Evolutionary conservation across 2,329 filamentous ascomycete genomes (phyloP), one percentile per base, ranked within the genome.

Genomic region (Tolypocladium pustulatum): DNA sequence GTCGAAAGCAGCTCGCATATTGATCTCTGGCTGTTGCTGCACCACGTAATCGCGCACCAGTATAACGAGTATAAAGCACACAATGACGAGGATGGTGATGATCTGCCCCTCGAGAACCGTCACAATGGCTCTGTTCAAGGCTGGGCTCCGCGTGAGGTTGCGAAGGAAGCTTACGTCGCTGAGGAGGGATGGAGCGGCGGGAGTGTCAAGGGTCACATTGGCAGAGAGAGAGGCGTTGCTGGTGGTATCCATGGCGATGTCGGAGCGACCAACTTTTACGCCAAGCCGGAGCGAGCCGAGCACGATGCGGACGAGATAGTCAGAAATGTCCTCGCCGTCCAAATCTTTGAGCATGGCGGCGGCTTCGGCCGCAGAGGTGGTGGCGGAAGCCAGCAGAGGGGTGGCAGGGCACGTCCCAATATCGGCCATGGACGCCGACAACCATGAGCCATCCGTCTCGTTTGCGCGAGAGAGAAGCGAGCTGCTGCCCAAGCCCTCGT

Each of bases 11-110:
- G 81, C 87, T 0, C 85, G 87, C 77, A 94, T 87, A 66, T 96
- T 95, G 65, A 94, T 88, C 63, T 92, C 87, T 6, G 93, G 94
- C 69, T 99, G 94, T 71, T 99, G 94, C 71, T 99, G 94, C 12
- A 99, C 91, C 56, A 99, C 94, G 82, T 96, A 99, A 75, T 99
- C 94, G 54, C 95, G 81, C 54, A 99, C 97, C 4, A 99, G 76
- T 65, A 99, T 99, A 49, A 99, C 86, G n/a, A 99, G 77, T 60
- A 99, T 97, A 72, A 97, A 99, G 59, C 88, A 91, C 52, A 96
- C 82, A 9, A 99, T 93, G 56, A 97, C 90, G 13, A 95, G 76
- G 7, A 97, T 76, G 0, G 93, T 99, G 65, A 99, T 96, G 54
- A 97, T 83, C 69, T 96, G 92, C 4, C 94, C 94, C 74, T 99